Evolutionary conservation across 2,329 filamentous ascomycete species (phyloP), one percentile per base, ranked within the genome.

Genomic region (Calonectria pteridis): DNA sequence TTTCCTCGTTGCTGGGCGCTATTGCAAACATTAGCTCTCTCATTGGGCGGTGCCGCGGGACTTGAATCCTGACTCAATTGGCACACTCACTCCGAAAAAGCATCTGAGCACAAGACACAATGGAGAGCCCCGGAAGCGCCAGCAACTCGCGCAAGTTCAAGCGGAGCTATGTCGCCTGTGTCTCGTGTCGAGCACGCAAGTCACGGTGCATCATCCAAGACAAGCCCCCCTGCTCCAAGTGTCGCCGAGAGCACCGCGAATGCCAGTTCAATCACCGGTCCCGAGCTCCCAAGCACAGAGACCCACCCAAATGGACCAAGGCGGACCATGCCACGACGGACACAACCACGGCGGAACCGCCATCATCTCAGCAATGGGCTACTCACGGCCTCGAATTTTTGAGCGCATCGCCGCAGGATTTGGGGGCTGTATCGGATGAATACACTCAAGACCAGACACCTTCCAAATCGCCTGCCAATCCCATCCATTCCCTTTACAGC

Each of bases 161-260:
- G 50, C 75, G 75, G n/a, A 76, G 75, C 53, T 76, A 76, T 11
- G 75, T 76, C 33, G 75, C 75, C 13, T 76, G 75, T 13, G 72
- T 76, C 3, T 76, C 74, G 0, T 76, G 75, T 20, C 74, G 75
- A 33, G 67, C 66, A 13, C 75, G 75, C 53, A 76, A 76, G 31
- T 74, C 74, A 3, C 58, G 72, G 59, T 76, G 75, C 3, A 72
- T 76, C 40, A 46, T 76, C 50, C 76, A 76, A 16, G 74, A 76
- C 14, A 76, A 63, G n/a, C 75, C 75, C 13, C 75, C 75, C 1
- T 76, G 75, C 35, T 73, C 74, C 31, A 76, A 76, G 46, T 76
- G 75, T 4, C 74, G 67, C 11, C 40, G 75, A 2, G 75, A 76
- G 16, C 75, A 76, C 6, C 75, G 75, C 3, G 75, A 76, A 23